Evolutionary conservation across 345 rosid species (phyloP), one percentile per base, ranked within the genome.

Genomic region (Erysimum cheiranthoides): DNA sequence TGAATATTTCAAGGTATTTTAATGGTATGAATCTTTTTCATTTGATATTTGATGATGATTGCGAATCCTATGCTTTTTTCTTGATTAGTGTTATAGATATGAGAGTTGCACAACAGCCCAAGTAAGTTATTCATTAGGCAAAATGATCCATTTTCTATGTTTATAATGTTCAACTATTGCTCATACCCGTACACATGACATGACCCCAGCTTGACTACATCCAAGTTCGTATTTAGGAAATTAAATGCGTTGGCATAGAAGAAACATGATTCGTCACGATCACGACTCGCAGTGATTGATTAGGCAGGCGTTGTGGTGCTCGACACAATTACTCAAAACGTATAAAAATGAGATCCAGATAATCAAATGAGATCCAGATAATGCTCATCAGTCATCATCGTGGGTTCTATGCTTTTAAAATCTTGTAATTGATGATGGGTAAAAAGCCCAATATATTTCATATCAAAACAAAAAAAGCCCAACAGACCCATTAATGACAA

Each of bases 1-100:
- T 12, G 21, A 50, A 42, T 38, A n/a, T 59, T 51, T 64, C n/a
- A 42, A 18, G 7, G 57, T 58, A 31, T 78, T 78, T 57, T 65
- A 57, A 58, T 66, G 46, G 34, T 72, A 64, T 47, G 30, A 11
- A n/a, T 46, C 3, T 7, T 46, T 64, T 25, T 70, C 8, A 39
- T 43, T 63, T 53, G 6, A 4, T 4, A 40, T n/a, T 10, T 30
- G 6, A 9, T 13, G 25, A 61, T 21, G 16, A 1, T 51, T 6
- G 11, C 3, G 47, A 21, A 57, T 3, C 58, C 32, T 9, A 28
- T 13, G 64, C n/a, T 42, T 74, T 14, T 21, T 47, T 14, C 7
- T 6, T 50, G 12, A 50, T 7, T 38, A 7, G 10, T 17, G 52
- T 16, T 9, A 36, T 49, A 30, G 35, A 61, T 18, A 50, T 8